Base-by-base conservation (phyloP, 2,329 filamentous ascomycete species). In the Botrytis elliptica region DNA sequence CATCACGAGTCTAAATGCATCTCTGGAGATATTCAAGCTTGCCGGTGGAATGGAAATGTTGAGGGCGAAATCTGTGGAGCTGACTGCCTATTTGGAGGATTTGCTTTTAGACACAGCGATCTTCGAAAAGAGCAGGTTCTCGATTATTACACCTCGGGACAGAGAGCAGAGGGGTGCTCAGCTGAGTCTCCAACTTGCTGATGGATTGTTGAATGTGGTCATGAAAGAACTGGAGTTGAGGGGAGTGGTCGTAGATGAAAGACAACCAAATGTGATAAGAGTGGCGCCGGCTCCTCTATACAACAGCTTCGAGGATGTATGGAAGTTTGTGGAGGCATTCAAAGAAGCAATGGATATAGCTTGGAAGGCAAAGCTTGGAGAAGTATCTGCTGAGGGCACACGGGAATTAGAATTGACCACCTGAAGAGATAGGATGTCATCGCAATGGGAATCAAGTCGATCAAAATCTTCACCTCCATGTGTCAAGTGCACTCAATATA, bases 211-310 rank as follows among this genome's bases (percentile, higher is more conserved):
- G 66, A 88, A 91, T 68, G 79, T 81, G 2, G 88, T 93, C 7
- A 88, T 93, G 83, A 83, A 86, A 73, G 84, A 85, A 67, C 82
- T 95, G 20, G 88, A 92, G 77, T 83, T 86, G 49, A 83, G 86
- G 14, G 89, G 88, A 6, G 87, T 94, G 1, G 87, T 95, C 2
- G 86, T 94, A 52, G 92, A 95, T 80, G 92, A 94, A 84, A 84
- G 92, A 74, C 89, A 89, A 79, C 93, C 92, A 7, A 89, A 94
- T 81, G 92, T 95, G 20, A 87, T 95, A 59, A 85, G 92, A 25
- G 89, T 94, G 7, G 92, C 92, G 20, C 92, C 92, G 1, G 89
- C 90, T 36, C 92, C 92, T 29, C 79, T 95, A 74, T 95, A 94
- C 82, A 95, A 94, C 79, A 88, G 85, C 0, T 94, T 90, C 80